Evolutionary conservation across 805 yeast species (phyloP), one percentile per base, ranked within the genome.

Genomic region (Nematodospora valgi): DNA sequence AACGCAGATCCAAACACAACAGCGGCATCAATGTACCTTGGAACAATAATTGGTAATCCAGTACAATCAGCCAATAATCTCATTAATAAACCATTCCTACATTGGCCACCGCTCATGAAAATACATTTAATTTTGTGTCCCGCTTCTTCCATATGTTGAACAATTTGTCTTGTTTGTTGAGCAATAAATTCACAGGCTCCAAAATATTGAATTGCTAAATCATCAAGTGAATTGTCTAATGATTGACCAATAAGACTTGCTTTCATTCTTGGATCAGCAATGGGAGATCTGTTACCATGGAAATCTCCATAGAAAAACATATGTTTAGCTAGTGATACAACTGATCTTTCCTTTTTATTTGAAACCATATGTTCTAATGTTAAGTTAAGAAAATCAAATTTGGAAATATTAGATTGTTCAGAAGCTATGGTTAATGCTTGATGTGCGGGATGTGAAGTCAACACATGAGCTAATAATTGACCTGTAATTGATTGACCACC

Each of bases 401-500:
- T 78, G 27, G 91, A 82, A 22, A 80, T 64, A 35, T 77, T 77
- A 1, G 86, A 76, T 14, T 80, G 76, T 45, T 78, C 85, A 0
- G 96, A 79, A 23, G 76, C 62, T 40, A 71, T 74, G 10, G 78
- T 74, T 35, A 91, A 71, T 52, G 86, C 87, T 2, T 77, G 66
- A 47, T 80, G 79, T 0, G 98, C 95, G 0, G 97, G 96, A 55
- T 93, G 98, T 7, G 86, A 82, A 9, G 86, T 72, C 42, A 93
- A 61, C 11, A 91, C 91, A 58, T 86, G 95, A 2, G 93, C 91
- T 44, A 93, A 71, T 25, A 93, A 72, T 20, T 94, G 96, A 48
- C 98, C 98, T 2, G 98, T 93, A 56, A 96, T 85, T 11, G 94
- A 82, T 60, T 93, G 98, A n/a, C 98, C 98, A 54, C 98, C 98